Evolutionary conservation across 1,284 basidiomycete genomes (phyloP).

Genomic region (Ustilago hordei): DNA sequence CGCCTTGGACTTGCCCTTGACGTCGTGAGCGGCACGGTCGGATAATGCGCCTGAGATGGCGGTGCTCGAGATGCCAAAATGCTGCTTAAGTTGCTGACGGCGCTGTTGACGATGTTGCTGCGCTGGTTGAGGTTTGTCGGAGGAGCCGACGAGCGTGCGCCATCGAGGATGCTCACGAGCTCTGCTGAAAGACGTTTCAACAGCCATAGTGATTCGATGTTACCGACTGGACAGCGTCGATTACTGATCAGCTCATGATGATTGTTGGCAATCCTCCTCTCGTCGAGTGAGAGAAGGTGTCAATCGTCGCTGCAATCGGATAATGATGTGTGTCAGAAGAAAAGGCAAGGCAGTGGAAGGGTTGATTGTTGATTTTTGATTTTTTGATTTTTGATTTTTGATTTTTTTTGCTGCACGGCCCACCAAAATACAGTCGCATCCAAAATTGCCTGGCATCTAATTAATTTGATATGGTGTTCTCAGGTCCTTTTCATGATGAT

Average conservation of each 20-base stretch:
- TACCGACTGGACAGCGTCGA: background rate
- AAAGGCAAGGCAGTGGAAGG: background rate
- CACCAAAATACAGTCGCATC: background rate
- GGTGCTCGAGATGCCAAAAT: constrained; percentile 1
- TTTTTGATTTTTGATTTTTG: background rate
- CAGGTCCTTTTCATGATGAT: too few relatives aligned
- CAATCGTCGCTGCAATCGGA: background rate
- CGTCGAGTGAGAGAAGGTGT: background rate
- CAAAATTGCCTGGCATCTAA: too few relatives aligned
- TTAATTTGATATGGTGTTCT: too few relatives aligned
- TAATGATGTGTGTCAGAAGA: background rate
- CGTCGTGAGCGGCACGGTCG: background rate
- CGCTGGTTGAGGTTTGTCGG: background rate
- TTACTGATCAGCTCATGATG: background rate
- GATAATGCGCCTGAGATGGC: background rate
- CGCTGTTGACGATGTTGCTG: constrained; percentile 19
- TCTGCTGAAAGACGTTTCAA: background rate
- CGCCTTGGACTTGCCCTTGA: constrained; percentile 23
- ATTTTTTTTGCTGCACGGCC: constrained; percentile 9
- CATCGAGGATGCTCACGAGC: constrained; percentile 43
- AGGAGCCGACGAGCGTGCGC: constrained; percentile 20
- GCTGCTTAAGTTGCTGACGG: constrained; percentile 13
- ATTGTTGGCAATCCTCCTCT: background rate
- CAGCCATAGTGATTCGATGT: constrained; percentile 6
- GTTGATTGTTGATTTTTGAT: background rate